Conservation (phyloP, 225 moss, liverwort and hornwort genomes). For the Pseudoscleropodium purum region DNA sequence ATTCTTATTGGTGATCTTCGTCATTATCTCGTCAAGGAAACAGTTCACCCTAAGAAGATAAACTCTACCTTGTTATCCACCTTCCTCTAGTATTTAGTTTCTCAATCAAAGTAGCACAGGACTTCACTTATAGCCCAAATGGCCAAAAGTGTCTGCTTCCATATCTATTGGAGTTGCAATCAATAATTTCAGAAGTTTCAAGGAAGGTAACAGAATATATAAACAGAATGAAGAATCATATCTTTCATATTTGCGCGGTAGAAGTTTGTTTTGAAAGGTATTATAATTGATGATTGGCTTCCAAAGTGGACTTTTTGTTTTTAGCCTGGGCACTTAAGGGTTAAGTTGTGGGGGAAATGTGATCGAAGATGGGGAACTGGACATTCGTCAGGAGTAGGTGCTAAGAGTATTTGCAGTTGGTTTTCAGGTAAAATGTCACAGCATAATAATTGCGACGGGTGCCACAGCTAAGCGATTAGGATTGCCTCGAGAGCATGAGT, state of each 20-base stretch:
- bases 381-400: not conserved
- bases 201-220: not conserved
- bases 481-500: conserved; percentile 85
- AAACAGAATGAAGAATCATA: not conserved
- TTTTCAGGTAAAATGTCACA: conserved; percentile 88
- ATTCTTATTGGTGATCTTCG: not conserved
- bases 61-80: not conserved
- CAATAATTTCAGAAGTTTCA: not conserved
- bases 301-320: not conserved
- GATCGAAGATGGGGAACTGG: not conserved
- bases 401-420: conserved; percentile 30
- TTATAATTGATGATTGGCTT: not conserved
- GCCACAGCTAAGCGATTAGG: conserved; percentile 88
- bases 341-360: not conserved
- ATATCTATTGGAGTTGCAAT: not conserved
- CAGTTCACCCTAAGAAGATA: not conserved
- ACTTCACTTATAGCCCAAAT: not conserved
- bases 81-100: not conserved
- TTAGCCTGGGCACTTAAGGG: not conserved
- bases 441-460: conserved; percentile 90
- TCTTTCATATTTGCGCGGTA: not conserved
- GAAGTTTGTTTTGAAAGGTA: not conserved
- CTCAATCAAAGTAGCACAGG: not conserved
- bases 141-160: not conserved
- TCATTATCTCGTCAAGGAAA: not conserved